phyloP scores from a whole-genome alignment of 768 basidiomycete genomes.

The Suillus spraguei region DNA sequence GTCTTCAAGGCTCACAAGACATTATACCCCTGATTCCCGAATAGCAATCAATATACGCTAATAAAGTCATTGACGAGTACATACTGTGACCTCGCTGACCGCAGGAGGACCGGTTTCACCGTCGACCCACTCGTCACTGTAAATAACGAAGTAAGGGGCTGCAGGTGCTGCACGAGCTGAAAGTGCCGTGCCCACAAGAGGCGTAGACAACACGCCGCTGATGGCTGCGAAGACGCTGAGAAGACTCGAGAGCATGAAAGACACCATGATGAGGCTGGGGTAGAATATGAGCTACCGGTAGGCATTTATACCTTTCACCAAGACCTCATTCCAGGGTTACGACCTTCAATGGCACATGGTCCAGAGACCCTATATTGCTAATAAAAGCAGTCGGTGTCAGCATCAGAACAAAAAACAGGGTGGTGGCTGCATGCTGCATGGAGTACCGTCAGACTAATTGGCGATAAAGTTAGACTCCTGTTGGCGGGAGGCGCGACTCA shows the following conservation, averaged over 20 bases:
- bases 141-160: conserved; percentile 43
- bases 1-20: conserved; percentile 47
- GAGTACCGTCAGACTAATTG: neutral
- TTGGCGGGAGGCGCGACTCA: neutral
- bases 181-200: neutral
- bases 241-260: conserved; percentile 10
- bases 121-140: conserved; percentile 40
- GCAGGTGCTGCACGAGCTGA: conserved; percentile 20
- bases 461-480: conserved; percentile 1
- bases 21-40: conserved; percentile 50
- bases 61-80: conserved; percentile 8
- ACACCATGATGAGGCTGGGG: conserved; percentile 6
- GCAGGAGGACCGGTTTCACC: conserved; percentile 42
- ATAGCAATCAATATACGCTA: neutral
- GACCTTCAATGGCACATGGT: conserved; percentile 1
- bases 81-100: conserved; percentile 34
- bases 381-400: neutral
- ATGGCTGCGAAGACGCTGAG: conserved; percentile 3
- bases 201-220: conserved; percentile 3
- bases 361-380: neutral
- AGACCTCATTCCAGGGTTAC: neutral
- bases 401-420: neutral
- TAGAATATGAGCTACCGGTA: neutral
- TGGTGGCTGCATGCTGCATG: neutral
- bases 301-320: conserved; percentile 11